Conservation (phyloP, 768 basidiomycete species). For the Hemileccinum impolitum region DNA sequence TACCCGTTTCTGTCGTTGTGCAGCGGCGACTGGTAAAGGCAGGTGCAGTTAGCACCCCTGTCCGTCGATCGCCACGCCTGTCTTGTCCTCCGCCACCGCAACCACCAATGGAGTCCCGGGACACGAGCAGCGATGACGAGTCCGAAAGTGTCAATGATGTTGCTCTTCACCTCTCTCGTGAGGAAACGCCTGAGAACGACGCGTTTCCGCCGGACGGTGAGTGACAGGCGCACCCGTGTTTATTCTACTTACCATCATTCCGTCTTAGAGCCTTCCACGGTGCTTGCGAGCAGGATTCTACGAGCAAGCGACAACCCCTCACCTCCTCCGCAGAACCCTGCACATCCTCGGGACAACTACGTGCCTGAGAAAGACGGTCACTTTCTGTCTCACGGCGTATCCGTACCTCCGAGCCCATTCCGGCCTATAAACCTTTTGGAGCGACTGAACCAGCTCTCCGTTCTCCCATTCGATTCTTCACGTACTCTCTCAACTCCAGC, state of each 20-base stretch:
- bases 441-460: slow-evolving; percentile 19
- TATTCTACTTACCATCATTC: slow-evolving; percentile 8
- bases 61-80: slow-evolving; percentile 51
- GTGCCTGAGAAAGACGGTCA: slow-evolving; percentile 15
- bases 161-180: slow-evolving; percentile 29
- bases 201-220: slow-evolving; percentile 44
- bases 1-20: slow-evolving; percentile 34
- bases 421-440: slow-evolving; percentile 32
- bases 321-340: slow-evolving; percentile 45
- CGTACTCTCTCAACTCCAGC: neutral
- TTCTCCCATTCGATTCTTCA: slow-evolving; percentile 3
- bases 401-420: slow-evolving; percentile 30
- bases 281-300: slow-evolving; percentile 61
- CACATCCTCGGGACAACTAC: slow-evolving; percentile 14
- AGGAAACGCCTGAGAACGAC: slow-evolving; percentile 50
- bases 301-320: slow-evolving; percentile 76
- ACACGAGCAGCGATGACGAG: slow-evolving; percentile 30
- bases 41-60: slow-evolving; percentile 28
- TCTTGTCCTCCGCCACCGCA: slow-evolving; percentile 37
- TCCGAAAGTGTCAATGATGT: slow-evolving; percentile 28
- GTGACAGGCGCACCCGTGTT: slow-evolving; percentile 3
- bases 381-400: slow-evolving; percentile 13
- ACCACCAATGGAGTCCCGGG: slow-evolving; percentile 13
- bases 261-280: slow-evolving; percentile 61
- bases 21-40: slow-evolving; percentile 29